Conservation (phyloP, 2,329 filamentous ascomycete species). For the Fusarium hostae region DNA sequence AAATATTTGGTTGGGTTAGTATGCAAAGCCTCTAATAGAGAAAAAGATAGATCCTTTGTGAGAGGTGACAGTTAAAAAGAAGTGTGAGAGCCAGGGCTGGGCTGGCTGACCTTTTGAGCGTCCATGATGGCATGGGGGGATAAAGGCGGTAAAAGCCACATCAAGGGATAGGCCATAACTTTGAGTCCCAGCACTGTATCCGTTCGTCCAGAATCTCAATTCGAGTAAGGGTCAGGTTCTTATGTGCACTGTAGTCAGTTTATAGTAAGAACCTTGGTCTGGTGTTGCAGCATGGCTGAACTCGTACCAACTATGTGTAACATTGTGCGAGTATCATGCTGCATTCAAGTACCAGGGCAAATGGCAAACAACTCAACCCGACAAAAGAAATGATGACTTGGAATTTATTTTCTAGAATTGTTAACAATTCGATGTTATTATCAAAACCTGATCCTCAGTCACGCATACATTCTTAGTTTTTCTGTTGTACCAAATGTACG, state of each 20-base stretch:
- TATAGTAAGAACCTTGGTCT: background rate
- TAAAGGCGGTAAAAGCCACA: constrained; percentile 17
- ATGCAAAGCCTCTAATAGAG: background rate
- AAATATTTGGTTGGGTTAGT: background rate
- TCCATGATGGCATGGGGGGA: background rate
- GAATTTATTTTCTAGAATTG: background rate
- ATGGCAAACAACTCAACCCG: background rate
- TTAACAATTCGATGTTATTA: background rate
- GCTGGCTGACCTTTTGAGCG: constrained; percentile 4
- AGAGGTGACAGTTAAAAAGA: background rate
- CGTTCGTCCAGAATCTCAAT: background rate
- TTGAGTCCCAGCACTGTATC: background rate
- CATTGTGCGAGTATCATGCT: constrained; percentile 15
- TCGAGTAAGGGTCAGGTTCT: background rate
- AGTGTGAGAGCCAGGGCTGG: background rate
- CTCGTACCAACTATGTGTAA: constrained; percentile 6
- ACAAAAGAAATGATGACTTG: background rate
- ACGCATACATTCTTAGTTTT: background rate
- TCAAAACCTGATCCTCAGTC: too few relatives aligned
- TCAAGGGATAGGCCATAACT: background rate
- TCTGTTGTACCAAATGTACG: background rate
- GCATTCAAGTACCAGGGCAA: background rate
- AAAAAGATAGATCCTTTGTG: background rate
- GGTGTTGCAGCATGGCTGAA: background rate
- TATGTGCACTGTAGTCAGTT: background rate